Percentiles rank a stretch among this genome's conserved stretches.
Evolutionary conservation across 2,329 filamentous ascomycete species (phyloP).

Genomic region (Thelonectria blattea): DNA sequence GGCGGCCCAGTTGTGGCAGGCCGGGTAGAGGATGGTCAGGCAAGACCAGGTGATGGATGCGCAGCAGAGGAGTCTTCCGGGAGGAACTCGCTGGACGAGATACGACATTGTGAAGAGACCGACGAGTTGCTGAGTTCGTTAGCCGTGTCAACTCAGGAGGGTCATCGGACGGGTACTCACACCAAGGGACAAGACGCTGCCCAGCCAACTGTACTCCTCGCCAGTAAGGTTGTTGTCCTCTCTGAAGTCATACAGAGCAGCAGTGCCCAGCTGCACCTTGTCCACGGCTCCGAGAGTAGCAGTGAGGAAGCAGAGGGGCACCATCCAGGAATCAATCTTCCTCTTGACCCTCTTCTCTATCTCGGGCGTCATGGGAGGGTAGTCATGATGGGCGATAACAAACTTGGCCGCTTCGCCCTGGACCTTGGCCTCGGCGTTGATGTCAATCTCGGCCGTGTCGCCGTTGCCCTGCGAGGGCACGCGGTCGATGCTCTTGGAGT

Average conservation of each 20-base stretch:
- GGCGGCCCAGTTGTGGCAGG: constrained; percentile 23
- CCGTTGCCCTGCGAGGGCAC: constrained; percentile 7
- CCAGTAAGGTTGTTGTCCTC: constrained; percentile 27
- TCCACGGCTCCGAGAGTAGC: constrained; percentile 30
- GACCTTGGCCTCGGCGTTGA: constrained; percentile 2
- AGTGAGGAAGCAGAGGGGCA: constrained; percentile 20
- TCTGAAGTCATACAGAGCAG: constrained; percentile 34
- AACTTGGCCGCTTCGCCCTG: constrained; percentile 20
- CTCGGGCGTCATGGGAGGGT: constrained; percentile 27
- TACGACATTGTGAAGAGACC: constrained; percentile 16
- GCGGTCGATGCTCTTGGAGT: constrained; percentile 4
- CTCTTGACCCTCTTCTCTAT: constrained; percentile 25
- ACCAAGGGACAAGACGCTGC: constrained; percentile 28
- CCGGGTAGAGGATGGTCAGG: constrained; percentile 22
- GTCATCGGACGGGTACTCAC: constrained; percentile 13
- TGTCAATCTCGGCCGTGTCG: constrained; percentile 4
- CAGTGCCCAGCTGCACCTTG: constrained; percentile 41
- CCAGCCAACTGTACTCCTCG: constrained; percentile 31
- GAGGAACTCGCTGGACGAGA: constrained; percentile 25
- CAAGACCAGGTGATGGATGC: constrained; percentile 18
- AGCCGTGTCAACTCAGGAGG: background rate
- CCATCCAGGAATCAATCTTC: constrained; percentile 30
- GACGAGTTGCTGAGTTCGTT: background rate
- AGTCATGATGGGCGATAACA: constrained; percentile 12
- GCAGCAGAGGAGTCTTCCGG: constrained; percentile 23